phyloP scores from a whole-genome alignment of 306 rosid species.

The Cucurbita argyrosperma region DNA sequence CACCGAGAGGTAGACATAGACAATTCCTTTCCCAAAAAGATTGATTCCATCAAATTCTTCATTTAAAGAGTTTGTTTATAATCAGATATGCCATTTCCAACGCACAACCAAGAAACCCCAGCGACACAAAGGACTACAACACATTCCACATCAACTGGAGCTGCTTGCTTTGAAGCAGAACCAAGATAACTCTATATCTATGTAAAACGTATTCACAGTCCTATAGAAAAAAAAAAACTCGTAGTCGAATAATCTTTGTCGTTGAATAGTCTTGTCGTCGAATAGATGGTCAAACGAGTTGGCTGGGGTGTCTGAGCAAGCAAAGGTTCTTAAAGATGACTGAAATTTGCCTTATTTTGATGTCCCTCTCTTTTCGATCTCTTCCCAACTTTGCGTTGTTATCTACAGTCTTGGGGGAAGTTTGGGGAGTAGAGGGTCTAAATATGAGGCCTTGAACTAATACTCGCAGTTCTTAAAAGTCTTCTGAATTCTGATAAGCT shows the following conservation, averaged over 20 bases:
- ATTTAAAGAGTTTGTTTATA: not conserved
- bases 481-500: conserved; percentile 79
- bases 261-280: not conserved
- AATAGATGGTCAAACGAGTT: not conserved
- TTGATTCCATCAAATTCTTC: not conserved
- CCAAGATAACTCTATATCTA: conserved; percentile 7
- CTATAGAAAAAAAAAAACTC: not conserved
- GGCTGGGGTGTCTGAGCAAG: not conserved
- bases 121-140: conserved; percentile 22
- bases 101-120: conserved; percentile 36
- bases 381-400: conserved; percentile 1
- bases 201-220: not conserved
- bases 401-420: conserved; percentile 18
- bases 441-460: conserved; percentile 41
- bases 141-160: conserved; percentile 26
- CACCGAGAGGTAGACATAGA: not conserved
- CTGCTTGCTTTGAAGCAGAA: conserved; percentile 26
- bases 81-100: conserved; percentile 2
- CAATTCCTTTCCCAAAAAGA: not conserved
- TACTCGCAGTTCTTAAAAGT: conserved; percentile 91
- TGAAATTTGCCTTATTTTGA: not conserved
- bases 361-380: not conserved
- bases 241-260: not conserved
- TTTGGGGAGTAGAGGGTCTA: conserved; percentile 12
- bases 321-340: not conserved